phyloP scores from a whole-genome alignment of 2,329 filamentous ascomycete genomes.

The Alternaria sp. region DNA sequence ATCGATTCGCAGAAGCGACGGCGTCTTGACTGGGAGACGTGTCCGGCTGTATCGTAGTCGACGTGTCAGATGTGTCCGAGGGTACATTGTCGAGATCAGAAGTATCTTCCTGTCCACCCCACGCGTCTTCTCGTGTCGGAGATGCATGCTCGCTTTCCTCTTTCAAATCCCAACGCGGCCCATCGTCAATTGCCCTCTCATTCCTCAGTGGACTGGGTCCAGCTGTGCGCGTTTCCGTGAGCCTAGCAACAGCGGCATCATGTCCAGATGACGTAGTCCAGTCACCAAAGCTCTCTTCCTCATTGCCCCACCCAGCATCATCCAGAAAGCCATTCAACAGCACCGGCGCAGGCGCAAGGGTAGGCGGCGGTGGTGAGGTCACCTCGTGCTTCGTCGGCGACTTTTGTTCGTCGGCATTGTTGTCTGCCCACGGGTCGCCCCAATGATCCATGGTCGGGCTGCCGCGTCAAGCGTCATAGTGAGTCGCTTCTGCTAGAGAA shows the following conservation, averaged over 20 bases:
- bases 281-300: slow-evolving; percentile 37
- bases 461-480: slow-evolving; percentile 44
- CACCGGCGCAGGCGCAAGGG: slow-evolving; percentile 20
- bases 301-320: slow-evolving; percentile 46
- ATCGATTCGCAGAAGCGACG: slow-evolving; percentile 4
- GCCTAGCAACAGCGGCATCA: neutral
- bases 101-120: slow-evolving; percentile 16
- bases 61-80: slow-evolving; percentile 41
- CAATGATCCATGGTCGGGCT: slow-evolving; percentile 49
- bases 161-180: slow-evolving; percentile 9
- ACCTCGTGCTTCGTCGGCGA: slow-evolving; percentile 32
- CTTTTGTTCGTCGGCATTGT: slow-evolving; percentile 36
- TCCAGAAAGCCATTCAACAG: slow-evolving; percentile 42
- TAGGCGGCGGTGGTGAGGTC: slow-evolving; percentile 24
- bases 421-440: slow-evolving; percentile 50
- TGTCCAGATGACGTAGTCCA: slow-evolving; percentile 31
- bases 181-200: neutral
- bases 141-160: neutral
- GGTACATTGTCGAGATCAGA: slow-evolving; percentile 22
- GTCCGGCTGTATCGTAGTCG: slow-evolving; percentile 39
- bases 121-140: slow-evolving; percentile 12
- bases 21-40: slow-evolving; percentile 2
- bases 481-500: slow-evolving; percentile 36
- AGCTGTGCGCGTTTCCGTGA: slow-evolving; percentile 1
- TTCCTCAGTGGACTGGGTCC: neutral